Percentiles rank a stretch among this genome's conserved stretches.
These are phyloP conservation scores for Clavariopsis aquatica DNA, from an alignment of 495 filamentous ascomycete species.

Conservation along the genomic window DNA sequence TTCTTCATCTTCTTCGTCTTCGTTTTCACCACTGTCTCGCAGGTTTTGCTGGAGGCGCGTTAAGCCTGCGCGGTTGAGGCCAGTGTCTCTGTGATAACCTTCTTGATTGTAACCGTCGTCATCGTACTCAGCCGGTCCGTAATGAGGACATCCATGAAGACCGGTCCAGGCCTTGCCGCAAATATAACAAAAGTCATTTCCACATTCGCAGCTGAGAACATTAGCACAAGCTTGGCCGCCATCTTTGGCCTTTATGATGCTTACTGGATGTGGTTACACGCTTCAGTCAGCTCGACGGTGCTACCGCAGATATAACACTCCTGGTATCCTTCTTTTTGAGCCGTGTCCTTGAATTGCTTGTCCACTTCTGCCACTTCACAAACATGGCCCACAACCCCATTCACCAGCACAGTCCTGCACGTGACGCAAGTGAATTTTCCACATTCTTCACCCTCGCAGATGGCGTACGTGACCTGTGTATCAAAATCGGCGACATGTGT, in stretches of 20 bases:
- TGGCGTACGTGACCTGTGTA: slow-evolving; percentile 4
- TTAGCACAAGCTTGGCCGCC: background rate
- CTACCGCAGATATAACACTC: slow-evolving; percentile 25
- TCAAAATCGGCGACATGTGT: slow-evolving; percentile 9
- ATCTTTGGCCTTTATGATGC: background rate
- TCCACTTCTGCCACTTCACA: slow-evolving; percentile 28
- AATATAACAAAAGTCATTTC: slow-evolving; percentile 35
- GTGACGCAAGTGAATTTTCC: slow-evolving; percentile 8
- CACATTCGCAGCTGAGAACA: slow-evolving; percentile 28
- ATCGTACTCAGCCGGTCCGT: slow-evolving; percentile 32
- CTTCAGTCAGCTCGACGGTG: slow-evolving; percentile 31
- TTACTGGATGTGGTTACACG: slow-evolving; percentile 36
- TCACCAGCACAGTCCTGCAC: slow-evolving; percentile 15
- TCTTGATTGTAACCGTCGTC: slow-evolving; percentile 38
- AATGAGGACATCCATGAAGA: slow-evolving; percentile 31
- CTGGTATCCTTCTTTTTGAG: slow-evolving; percentile 27
- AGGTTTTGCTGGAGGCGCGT: slow-evolving; percentile 7
- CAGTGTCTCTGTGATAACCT: slow-evolving; percentile 34
- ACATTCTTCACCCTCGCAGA: slow-evolving; percentile 15
- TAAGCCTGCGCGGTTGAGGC: slow-evolving; percentile 26
- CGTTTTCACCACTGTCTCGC: slow-evolving; percentile 7
- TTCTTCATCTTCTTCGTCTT: slow-evolving; percentile 7
- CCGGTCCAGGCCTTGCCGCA: slow-evolving; percentile 34
- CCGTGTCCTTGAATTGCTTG: slow-evolving; percentile 22
- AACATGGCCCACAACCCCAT: background rate